These are phyloP conservation scores for Ogataea philodendri DNA, from an alignment of 805 yeast genomes.

Conservation along the genomic window DNA sequence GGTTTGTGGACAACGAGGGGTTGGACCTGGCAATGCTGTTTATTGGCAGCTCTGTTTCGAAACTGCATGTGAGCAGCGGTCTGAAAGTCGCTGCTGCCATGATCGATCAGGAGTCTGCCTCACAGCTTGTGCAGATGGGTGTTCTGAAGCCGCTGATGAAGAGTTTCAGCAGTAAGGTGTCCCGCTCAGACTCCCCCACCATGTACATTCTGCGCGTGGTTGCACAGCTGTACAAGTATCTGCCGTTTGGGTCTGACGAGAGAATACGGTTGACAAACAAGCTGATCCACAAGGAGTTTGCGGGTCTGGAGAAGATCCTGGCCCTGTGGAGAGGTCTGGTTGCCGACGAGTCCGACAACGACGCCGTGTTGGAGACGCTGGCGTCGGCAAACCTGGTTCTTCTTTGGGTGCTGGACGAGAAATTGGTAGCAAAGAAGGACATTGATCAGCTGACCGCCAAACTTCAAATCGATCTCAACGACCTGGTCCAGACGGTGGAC, in stretches of 20 bases:
- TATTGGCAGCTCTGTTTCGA: conserved; percentile 10
- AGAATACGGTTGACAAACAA: conserved; percentile 22
- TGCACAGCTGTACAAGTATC: conserved; percentile 14
- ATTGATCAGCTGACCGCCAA: neutral
- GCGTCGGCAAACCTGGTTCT: conserved; percentile 4
- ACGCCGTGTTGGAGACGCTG: conserved; percentile 5
- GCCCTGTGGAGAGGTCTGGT: conserved; percentile 4
- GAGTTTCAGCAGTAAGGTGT: conserved; percentile 6
- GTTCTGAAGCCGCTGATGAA: conserved; percentile 19
- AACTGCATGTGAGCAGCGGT: conserved; percentile 18
- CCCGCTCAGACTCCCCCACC: conserved; percentile 6
- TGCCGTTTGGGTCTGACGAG: conserved; percentile 21
- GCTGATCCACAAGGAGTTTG: conserved; percentile 16
- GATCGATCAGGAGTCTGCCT: conserved; percentile 7
- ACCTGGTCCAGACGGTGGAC: neutral
- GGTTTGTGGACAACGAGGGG: conserved; percentile 19
- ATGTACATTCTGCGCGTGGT: conserved; percentile 11
- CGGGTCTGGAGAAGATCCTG: conserved; percentile 11
- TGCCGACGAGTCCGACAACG: conserved; percentile 3
- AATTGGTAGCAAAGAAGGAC: conserved; percentile 2
- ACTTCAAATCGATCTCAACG: neutral
- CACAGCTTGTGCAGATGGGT: conserved; percentile 11
- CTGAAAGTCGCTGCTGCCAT: conserved; percentile 12
- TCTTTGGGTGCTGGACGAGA: conserved; percentile 14
- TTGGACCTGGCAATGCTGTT: conserved; percentile 17